Conservation (phyloP, 2,329 filamentous ascomycete species). For the Colletotrichum nymphaeae region DNA sequence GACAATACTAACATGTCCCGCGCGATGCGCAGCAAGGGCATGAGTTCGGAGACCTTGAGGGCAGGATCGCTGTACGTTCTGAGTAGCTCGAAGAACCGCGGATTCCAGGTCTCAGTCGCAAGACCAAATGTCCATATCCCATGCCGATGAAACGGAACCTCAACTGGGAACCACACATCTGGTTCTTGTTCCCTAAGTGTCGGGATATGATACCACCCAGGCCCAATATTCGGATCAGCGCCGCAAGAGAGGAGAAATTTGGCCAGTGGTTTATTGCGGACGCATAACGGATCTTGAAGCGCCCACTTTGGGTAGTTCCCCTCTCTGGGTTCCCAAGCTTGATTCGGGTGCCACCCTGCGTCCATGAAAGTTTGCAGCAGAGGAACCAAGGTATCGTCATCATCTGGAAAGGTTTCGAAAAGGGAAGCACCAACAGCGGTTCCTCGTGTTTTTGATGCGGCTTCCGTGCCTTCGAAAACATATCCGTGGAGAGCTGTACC, state of each 20-base stretch:
- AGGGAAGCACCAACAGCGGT: not conserved
- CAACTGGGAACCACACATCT: not conserved
- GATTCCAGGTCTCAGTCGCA: not conserved
- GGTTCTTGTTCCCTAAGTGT: not conserved
- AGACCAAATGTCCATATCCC: not conserved
- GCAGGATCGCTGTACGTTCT: not conserved
- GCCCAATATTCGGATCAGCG: constrained; percentile 7
- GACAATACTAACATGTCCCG: not conserved
- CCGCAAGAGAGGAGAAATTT: not conserved
- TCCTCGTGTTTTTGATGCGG: not conserved
- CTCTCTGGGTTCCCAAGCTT: constrained; percentile 2
- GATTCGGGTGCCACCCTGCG: constrained; percentile 9
- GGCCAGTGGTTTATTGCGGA: not conserved
- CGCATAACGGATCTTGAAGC: not conserved
- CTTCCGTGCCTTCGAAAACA: not conserved
- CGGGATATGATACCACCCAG: not conserved
- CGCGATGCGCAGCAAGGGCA: not conserved
- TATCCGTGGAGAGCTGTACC: not conserved
- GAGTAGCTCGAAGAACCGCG: not conserved
- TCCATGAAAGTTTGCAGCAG: not conserved
- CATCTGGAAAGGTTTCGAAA: not conserved
- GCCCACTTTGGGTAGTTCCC: not conserved
- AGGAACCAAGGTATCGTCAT: not conserved
- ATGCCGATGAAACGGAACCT: not conserved
- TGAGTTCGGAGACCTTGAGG: not conserved